A percentile compares a stretch with the other conserved stretches of the same genome.
Conservation (phyloP, 768 basidiomycete genomes). For the Macrolepiota dolichaula region DNA sequence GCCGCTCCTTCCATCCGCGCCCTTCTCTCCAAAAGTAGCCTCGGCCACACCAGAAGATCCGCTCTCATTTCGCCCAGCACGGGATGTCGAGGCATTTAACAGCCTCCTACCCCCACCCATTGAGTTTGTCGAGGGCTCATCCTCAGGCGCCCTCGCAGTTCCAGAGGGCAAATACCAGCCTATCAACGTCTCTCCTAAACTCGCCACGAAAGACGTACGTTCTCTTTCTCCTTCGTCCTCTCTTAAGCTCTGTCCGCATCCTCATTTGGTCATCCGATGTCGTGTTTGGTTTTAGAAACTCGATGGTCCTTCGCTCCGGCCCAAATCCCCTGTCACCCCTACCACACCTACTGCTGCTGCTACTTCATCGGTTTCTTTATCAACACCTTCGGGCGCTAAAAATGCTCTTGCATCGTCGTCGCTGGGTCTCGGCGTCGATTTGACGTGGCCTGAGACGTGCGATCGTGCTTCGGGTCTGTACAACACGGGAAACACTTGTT, state of each 20-base stretch:
- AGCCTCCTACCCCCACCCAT: constrained; percentile 76
- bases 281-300: constrained; percentile 14
- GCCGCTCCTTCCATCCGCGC: constrained; percentile 49
- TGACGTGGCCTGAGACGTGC: constrained; percentile 54
- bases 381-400: constrained; percentile 25
- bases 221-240: constrained; percentile 25
- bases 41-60: constrained; percentile 48
- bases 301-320: neutral
- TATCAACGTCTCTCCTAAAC: constrained; percentile 67
- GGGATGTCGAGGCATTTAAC: constrained; percentile 73
- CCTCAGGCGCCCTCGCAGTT: constrained; percentile 67
- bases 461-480: constrained; percentile 61
- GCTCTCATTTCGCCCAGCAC: constrained; percentile 59
- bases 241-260: neutral
- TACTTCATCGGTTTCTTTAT: constrained; percentile 21
- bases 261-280: neutral
- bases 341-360: constrained; percentile 14
- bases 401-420: constrained; percentile 16
- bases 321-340: constrained; percentile 7
- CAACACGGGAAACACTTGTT: constrained; percentile 94
- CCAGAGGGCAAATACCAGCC: constrained; percentile 78
- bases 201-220: constrained; percentile 39
- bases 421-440: constrained; percentile 49
- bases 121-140: constrained; percentile 84
- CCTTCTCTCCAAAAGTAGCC: constrained; percentile 33